Conservation (phyloP, 495 filamentous ascomycete species). For the Hypoxylon fuscum region DNA sequence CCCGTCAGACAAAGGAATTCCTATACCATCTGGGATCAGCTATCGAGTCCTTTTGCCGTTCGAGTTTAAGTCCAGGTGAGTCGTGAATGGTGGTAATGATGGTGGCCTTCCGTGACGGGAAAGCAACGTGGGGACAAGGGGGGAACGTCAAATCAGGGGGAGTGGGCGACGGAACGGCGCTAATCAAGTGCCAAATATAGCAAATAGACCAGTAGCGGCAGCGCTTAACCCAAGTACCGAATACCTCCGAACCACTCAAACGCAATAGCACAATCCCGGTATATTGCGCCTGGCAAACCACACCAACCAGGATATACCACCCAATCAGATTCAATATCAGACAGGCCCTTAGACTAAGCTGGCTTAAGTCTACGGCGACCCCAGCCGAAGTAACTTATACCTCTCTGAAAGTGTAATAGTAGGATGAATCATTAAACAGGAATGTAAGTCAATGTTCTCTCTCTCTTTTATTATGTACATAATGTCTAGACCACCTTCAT, state of each 20-base stretch:
- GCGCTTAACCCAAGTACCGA: slow-evolving; percentile 42
- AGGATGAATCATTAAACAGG: slow-evolving; percentile 9
- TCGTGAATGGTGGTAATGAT: slow-evolving; percentile 20
- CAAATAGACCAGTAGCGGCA: slow-evolving; percentile 40
- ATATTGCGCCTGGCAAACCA: slow-evolving; percentile 41
- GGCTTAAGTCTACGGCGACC: slow-evolving; percentile 31
- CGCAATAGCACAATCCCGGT: slow-evolving; percentile 28
- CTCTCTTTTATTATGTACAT: neutral
- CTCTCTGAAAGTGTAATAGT: neutral
- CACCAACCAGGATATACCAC: slow-evolving; percentile 9
- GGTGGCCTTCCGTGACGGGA: slow-evolving; percentile 27
- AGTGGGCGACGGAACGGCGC: slow-evolving; percentile 37
- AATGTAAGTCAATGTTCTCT: slow-evolving; percentile 22
- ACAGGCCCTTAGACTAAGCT: slow-evolving; percentile 24
- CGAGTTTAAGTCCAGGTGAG: slow-evolving; percentile 22
- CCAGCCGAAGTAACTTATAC: slow-evolving; percentile 34
- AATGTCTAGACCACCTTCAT: neutral
- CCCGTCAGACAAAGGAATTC: slow-evolving; percentile 13
- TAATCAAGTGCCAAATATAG: slow-evolving; percentile 42
- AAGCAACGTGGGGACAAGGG: slow-evolving; percentile 14
- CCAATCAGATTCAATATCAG: slow-evolving; percentile 26
- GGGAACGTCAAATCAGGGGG: slow-evolving; percentile 35
- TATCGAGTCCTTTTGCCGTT: slow-evolving; percentile 10
- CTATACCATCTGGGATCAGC: neutral
- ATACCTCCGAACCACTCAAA: slow-evolving; percentile 33